Evolutionary conservation across 257 asterid species (phyloP).

Genomic region (Fraxinus excelsior): DNA sequence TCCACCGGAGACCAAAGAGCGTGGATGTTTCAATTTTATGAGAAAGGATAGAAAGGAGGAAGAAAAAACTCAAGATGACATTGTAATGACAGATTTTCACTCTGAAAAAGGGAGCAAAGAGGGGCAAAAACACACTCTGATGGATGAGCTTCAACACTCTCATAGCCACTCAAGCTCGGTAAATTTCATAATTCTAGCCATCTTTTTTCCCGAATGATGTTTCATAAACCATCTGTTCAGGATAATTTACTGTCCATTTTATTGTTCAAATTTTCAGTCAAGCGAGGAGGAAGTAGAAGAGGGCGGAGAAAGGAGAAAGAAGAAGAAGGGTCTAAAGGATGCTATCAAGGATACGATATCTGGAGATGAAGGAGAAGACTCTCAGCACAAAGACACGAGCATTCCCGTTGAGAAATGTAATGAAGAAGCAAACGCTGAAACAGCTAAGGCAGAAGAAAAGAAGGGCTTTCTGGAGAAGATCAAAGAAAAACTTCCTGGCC

Average conservation of each 20-base stretch:
- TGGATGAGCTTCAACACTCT: constrained; percentile 41
- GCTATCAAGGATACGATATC: constrained; percentile 15
- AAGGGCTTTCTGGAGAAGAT: constrained; percentile 51
- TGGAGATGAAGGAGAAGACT: background rate
- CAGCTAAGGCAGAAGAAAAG: constrained; percentile 27
- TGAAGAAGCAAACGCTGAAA: constrained; percentile 27
- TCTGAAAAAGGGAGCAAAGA: constrained; percentile 15
- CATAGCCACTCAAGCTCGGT: constrained; percentile 33
- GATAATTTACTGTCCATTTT: background rate
- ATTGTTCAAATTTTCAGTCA: constrained; percentile 33
- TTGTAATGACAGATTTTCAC: constrained; percentile 24
- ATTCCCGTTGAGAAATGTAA: constrained; percentile 19
- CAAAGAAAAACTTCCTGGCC: constrained; percentile 50
- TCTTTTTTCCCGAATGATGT: no score
- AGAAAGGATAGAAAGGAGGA: constrained; percentile 35
- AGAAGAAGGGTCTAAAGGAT: constrained; percentile 41
- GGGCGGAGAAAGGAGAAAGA: constrained; percentile 30
- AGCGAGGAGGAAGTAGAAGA: constrained; percentile 52
- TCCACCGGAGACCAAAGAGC: constrained; percentile 23
- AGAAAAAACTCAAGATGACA: constrained; percentile 31
- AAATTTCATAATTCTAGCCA: no score
- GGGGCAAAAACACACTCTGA: constrained; percentile 34
- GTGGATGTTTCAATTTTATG: constrained; percentile 31
- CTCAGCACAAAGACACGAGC: constrained; percentile 4
- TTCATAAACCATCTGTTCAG: background rate